Base-by-base conservation (phyloP, 1,284 basidiomycete genomes). In the Trichosporon faecale region DNA sequence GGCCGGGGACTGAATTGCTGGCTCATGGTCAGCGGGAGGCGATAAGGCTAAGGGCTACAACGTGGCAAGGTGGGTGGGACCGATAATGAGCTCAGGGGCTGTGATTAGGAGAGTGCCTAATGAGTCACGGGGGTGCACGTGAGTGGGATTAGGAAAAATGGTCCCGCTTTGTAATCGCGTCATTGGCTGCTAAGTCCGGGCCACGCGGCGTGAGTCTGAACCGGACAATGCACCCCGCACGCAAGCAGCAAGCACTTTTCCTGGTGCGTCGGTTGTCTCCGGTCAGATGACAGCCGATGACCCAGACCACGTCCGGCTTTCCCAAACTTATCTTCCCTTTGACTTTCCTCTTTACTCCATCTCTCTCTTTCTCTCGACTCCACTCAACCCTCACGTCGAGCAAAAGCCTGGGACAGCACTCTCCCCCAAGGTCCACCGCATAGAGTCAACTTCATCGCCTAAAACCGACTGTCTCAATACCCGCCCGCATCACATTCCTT, bases 211-310 rank as follows among this genome's bases (percentile, higher is more conserved):
- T 4, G 6, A 23, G 35, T 12, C 11, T 37, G 11, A 37, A 37
- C 16, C 49, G 49, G 49, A 25, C n/a, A 52, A 23, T 52, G 49
- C 49, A 21, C 49, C 49, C 21, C 49, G 49, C 49, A 21, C 49
- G 21, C 21, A 52, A 33, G 14, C 55, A 7, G 18, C 18, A n/a
- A 57, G 27, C 27, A n/a, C 57, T 25, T 31, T 31, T 57, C 57
- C 52, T 27, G 55, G 14, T 14, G 12, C 27, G 55, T 60, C 57
- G 57, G 57, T 33, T 33, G 57, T 61, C 29, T 33, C 57, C 57
- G 57, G 57, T 61, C 57, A 61, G 57, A 61, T 61, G 57, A 61
- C 57, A 61, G 57, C 57, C 57, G 57, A 31, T 9, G 12, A n/a
- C 55, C 55, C 29, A 29, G 29, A n/a, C n/a, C n/a, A n/a, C 35